A percentile compares a stretch with the other conserved stretches of the same genome.
phyloP scores from a whole-genome alignment of 306 rosid genomes.

The Trichosanthes cucumerina region DNA sequence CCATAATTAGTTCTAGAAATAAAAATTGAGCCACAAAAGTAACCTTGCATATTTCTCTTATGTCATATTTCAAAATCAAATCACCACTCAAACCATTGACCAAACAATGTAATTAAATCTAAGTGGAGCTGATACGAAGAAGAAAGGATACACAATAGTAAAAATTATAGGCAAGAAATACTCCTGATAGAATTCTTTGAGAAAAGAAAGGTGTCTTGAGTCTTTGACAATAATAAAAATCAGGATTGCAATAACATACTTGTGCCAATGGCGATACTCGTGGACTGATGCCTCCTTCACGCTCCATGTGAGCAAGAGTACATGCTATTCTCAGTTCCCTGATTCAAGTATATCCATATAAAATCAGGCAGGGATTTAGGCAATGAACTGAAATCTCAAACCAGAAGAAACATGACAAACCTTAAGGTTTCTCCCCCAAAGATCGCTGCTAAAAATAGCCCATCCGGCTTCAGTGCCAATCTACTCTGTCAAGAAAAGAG shows the following conservation, averaged over 20 bases:
- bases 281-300: constrained; percentile 98
- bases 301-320: constrained; percentile 96
- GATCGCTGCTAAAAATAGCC: constrained; percentile 83
- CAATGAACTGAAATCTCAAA: constrained; percentile 9
- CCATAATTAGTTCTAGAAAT: not conserved
- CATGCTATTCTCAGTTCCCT: constrained; percentile 98
- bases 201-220: not conserved
- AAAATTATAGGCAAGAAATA: not conserved
- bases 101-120: not conserved
- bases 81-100: not conserved
- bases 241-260: constrained; percentile 24
- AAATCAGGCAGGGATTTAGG: constrained; percentile 14
- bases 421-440: constrained; percentile 93
- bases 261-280: constrained; percentile 90
- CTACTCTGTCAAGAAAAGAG: constrained; percentile 54
- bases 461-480: constrained; percentile 93
- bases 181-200: constrained; percentile 9
- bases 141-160: not conserved
- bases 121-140: not conserved
- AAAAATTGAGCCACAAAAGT: not conserved
- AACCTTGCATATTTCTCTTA: not conserved
- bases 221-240: not conserved
- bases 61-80: not conserved
- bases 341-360: constrained; percentile 13
- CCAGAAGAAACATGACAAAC: constrained; percentile 24